Percentiles rank a stretch among this genome's conserved stretches.
phyloP scores from a whole-genome alignment of 2,329 filamentous ascomycete species.

The Hymenoscyphus infarciens region DNA sequence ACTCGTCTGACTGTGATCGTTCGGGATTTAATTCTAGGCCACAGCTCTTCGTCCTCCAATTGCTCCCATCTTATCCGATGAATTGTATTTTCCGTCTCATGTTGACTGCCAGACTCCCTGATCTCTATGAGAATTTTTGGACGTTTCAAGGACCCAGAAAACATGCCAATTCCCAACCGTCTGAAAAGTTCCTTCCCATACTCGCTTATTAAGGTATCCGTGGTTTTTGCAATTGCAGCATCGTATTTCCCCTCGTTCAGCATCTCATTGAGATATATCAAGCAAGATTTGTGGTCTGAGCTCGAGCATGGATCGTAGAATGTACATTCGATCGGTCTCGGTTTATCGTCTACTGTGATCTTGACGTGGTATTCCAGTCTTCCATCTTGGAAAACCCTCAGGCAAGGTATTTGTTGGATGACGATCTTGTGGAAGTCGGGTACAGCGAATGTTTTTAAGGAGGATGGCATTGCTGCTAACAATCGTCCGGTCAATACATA shows the following conservation, averaged over 20 bases:
- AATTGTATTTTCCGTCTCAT: slow-evolving; percentile 1
- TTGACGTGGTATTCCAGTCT: background rate
- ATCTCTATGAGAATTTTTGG: background rate
- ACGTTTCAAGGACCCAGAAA: background rate
- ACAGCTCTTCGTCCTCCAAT: background rate
- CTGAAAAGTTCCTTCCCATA: slow-evolving; percentile 2
- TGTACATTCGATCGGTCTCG: background rate
- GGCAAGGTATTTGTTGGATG: background rate
- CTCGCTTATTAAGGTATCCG: background rate
- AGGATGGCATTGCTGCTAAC: background rate
- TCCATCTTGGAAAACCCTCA: background rate
- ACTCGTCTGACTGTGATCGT: background rate
- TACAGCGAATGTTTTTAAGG: background rate
- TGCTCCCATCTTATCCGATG: slow-evolving; percentile 4
- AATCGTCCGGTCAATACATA: background rate
- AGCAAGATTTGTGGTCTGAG: slow-evolving; percentile 1
- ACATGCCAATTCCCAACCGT: background rate
- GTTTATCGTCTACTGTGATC: background rate
- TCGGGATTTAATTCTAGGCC: background rate
- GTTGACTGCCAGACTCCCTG: background rate
- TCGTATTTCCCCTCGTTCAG: slow-evolving; percentile 4
- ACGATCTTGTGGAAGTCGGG: background rate
- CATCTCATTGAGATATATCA: slow-evolving; percentile 5
- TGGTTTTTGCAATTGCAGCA: background rate
- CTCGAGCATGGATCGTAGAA: slow-evolving; percentile 1